A percentile compares a stretch with the other conserved stretches of the same genome.
Conservation (phyloP, 2,329 filamentous ascomycete genomes). For the Pseudocercospora macadamiae region DNA sequence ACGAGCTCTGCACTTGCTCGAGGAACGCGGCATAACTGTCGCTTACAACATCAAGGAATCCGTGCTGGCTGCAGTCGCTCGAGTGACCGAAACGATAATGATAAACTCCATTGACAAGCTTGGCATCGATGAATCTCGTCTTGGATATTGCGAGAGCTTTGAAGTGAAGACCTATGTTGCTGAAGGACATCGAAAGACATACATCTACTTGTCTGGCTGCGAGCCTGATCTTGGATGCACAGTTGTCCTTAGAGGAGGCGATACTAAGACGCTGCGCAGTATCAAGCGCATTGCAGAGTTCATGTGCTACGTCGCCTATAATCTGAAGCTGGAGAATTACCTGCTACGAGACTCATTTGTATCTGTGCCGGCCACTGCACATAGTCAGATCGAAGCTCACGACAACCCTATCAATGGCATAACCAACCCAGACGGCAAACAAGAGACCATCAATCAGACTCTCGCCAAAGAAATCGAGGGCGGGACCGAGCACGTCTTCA, state of each 20-base stretch:
- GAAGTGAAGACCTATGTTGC: slow-evolving; percentile 96
- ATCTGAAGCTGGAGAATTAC: slow-evolving; percentile 91
- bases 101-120: slow-evolving; percentile 96
- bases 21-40: slow-evolving; percentile 87
- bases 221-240: slow-evolving; percentile 90
- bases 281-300: slow-evolving; percentile 96
- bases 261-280: slow-evolving; percentile 69
- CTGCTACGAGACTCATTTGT: slow-evolving; percentile 92
- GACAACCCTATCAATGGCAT: slow-evolving; percentile 20
- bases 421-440: slow-evolving; percentile 11
- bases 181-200: slow-evolving; percentile 84
- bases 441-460: slow-evolving; percentile 22
- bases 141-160: slow-evolving; percentile 82
- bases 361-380: slow-evolving; percentile 65
- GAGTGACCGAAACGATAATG: slow-evolving; percentile 88
- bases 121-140: slow-evolving; percentile 70
- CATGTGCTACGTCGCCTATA: slow-evolving; percentile 99
- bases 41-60: slow-evolving; percentile 96
- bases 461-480: slow-evolving; percentile 20
- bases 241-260: slow-evolving; percentile 83
- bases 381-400: slow-evolving; percentile 43
- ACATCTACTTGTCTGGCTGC: slow-evolving; percentile 92
- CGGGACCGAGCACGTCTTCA: slow-evolving; percentile 57
- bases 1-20: slow-evolving; percentile 82
- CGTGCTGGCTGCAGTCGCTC: slow-evolving; percentile 90